Evolutionary conservation across 805 yeast genomes (phyloP), one percentile per base, ranked within the genome.

Genomic region (Candida coleopterorum): DNA sequence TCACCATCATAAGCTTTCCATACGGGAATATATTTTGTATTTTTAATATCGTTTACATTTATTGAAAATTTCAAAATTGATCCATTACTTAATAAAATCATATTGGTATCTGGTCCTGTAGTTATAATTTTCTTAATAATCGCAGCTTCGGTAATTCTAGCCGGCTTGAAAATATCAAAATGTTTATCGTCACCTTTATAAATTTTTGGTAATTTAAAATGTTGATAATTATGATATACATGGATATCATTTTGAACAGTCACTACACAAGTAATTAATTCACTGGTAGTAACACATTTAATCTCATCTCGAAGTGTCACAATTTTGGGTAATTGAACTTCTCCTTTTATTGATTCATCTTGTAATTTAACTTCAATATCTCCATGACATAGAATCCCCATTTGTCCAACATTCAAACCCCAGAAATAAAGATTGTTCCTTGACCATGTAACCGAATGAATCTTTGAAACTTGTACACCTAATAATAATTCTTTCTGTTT

Each of bases 361-460:
- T 49, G 46, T 3, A 50, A 43, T 46, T 54, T 44, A 45, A 53
- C 43, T n/a, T 62, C 69, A 2, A 49, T 38, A 10, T 43, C 30
- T 6, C 44, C 37, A 3, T 33, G 27, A 6, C 50, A 32, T 10
- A 63, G 47, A 34, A 74, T 62, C 3, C 90, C 90, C 79, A 86
- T 76, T 54, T 86, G 95, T 0, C 96, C 96, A 24, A 77, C 60
- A 50, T 86, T 84, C 25, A 81, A 58, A 2, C 96, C 96, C 95
- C 95, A 86, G 25, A 76, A 56, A 41, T 61, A 74, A 1, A 82
- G 44, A 8, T 72, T 74, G 29, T 61, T 53, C 6, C 60, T 62
- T 0, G 79, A 61, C 42, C 68, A 81, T 0, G 75, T 84, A 14
- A 79, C 68, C 4, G 90, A 77, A 52, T 85, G 94, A 9, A 81